Conservation (phyloP, 2,329 filamentous ascomycete species). For the Lecanicillium sp. region DNA sequence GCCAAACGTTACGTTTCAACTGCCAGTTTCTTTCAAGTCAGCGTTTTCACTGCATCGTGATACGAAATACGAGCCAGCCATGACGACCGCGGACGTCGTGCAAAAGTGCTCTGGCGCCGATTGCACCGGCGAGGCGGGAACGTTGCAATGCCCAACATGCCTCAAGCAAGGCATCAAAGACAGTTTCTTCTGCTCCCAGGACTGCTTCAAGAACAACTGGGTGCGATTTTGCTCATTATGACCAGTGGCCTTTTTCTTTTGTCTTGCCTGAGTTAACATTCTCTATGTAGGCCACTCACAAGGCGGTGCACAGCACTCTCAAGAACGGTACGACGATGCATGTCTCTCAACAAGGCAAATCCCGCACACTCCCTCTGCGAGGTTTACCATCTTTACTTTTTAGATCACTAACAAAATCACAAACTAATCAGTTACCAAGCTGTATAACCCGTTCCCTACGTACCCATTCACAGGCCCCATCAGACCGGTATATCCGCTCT, state of each 20-base stretch:
- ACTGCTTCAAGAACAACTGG: conserved; percentile 99
- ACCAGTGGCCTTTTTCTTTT: conserved; percentile 8
- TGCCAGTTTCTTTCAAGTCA: too few relatives aligned
- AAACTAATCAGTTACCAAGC: conserved; percentile 83
- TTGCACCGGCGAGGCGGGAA: conserved; percentile 78
- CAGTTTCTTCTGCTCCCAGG: conserved; percentile 95
- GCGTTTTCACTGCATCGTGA: too few relatives aligned
- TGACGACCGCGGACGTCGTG: conserved; percentile 41
- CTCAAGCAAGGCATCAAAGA: conserved; percentile 80
- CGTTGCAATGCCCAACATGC: conserved; percentile 90
- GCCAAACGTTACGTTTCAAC: too few relatives aligned
- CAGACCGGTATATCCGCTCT: conserved; percentile 81
- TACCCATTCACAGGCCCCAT: conserved; percentile 75
- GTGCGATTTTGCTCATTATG: conserved; percentile 41
- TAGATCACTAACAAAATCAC: conserved; percentile 74
- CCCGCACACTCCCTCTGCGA: too few relatives aligned
- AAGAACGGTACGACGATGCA: too few relatives aligned
- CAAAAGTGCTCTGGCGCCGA: conserved; percentile 73
- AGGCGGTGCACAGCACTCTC: conserved; percentile 62
- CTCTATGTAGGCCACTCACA: conserved; percentile 64
- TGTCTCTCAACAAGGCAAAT: too few relatives aligned
- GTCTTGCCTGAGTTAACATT: too few relatives aligned
- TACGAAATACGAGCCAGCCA: conserved; percentile 12
- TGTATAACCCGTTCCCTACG: conserved; percentile 85
- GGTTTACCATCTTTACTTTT: conserved; percentile 65